Percentiles rank a stretch among this genome's conserved stretches.
These are phyloP conservation scores for Podosphaera xanthii DNA, from an alignment of 2,329 filamentous ascomycete species.

Conservation along the genomic window DNA sequence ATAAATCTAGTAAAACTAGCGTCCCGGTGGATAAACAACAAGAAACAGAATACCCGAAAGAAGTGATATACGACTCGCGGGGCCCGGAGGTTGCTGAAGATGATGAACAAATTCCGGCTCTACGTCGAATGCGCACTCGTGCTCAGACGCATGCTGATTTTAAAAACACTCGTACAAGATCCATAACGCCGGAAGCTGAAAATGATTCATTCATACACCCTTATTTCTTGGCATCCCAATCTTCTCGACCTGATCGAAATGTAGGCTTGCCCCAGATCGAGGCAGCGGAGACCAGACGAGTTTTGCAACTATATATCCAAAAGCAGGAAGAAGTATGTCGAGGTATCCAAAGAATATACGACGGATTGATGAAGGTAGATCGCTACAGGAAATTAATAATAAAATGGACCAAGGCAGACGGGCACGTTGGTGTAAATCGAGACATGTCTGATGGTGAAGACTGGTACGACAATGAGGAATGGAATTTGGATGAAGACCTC, in stretches of 20 bases:
- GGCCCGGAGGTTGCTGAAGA: constrained; percentile 5
- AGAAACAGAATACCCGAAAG: not conserved
- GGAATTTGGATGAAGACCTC: constrained; percentile 49
- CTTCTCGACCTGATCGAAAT: constrained; percentile 42
- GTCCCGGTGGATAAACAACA: not conserved
- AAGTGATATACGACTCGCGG: not conserved
- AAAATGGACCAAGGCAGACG: constrained; percentile 58
- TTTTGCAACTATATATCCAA: constrained; percentile 57
- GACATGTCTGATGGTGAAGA: constrained; percentile 79
- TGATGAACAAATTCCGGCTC: constrained; percentile 20
- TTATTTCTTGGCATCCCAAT: constrained; percentile 43
- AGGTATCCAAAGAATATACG: constrained; percentile 41
- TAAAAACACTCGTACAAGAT: constrained; percentile 15
- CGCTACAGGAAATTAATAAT: constrained; percentile 48
- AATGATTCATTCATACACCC: constrained; percentile 43
- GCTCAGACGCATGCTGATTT: constrained; percentile 25
- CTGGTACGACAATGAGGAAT: constrained; percentile 69
- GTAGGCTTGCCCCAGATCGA: constrained; percentile 48
- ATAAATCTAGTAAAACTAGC: not conserved
- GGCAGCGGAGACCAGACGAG: constrained; percentile 53
- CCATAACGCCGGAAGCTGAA: constrained; percentile 21
- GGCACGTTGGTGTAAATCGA: constrained; percentile 34
- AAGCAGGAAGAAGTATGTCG: constrained; percentile 71
- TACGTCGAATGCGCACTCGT: constrained; percentile 31
- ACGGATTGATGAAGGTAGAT: constrained; percentile 50